Base-by-base conservation (phyloP, 441 rosid genomes). In the Manihot esculenta region DNA sequence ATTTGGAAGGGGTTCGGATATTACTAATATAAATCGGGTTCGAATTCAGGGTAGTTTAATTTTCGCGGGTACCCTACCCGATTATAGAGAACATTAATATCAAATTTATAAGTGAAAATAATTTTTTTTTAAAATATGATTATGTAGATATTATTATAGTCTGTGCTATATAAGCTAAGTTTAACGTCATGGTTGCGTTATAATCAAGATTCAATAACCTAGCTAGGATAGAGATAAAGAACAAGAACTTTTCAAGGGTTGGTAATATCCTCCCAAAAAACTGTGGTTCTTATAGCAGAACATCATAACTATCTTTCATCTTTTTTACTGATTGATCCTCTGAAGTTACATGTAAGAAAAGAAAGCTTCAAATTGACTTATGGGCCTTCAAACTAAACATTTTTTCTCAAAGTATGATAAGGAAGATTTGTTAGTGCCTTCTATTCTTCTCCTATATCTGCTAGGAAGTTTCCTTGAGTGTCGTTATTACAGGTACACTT, bases 381-480 rank as follows among this genome's bases (percentile, higher is more conserved):
- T 64, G 26, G 60, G 38, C 18, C 3, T 65, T 3, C 20, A 38
- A 6, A 49, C 53, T 33, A 26, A 27, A 57, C 5, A 12, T 15
- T 59, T 15, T 59, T 33, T 41, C 24, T 20, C 49, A 51, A 23
- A 67, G 27, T 17, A 23, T 33, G 71, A 41, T 66, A 15, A 26
- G 21, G 42, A 47, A 61, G 68, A 53, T 55, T 24, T 57, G 53
- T 10, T 63, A 14, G 10, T 74, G 17, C 64, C 21, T 41, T 7
- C 13, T 21, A 1, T 38, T 44, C 62, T 38, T 3, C 59, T 33
- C 67, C 10, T 12, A 68, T 12, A 68, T 59, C 72, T 60, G 68
- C 75, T 38, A 35, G 77, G 86, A 85, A 85, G 59, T 68, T 85
- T 85, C 88, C 84, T 72, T 41, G 0, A 18, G 21, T 70, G 74